Evolutionary conservation across 345 rosid genomes (phyloP).

Genomic region (Citrus reticulata): DNA sequence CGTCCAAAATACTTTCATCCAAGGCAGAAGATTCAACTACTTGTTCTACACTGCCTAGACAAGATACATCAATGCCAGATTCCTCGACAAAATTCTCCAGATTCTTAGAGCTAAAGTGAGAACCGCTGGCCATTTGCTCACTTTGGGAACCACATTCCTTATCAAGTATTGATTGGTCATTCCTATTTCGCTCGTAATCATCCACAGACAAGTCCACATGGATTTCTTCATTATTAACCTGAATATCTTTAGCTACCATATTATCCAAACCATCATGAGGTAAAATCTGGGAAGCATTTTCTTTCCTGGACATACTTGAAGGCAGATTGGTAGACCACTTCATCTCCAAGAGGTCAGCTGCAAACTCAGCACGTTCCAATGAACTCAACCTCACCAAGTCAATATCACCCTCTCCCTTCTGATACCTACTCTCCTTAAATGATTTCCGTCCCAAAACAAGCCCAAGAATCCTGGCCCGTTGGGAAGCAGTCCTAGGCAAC

Average conservation of each 20-base stretch:
- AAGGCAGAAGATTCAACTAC: constrained; percentile 22
- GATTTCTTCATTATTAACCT: constrained; percentile 14
- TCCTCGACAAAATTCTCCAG: constrained; percentile 23
- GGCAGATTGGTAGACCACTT: constrained; percentile 83
- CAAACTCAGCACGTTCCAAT: constrained; percentile 80
- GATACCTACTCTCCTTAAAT: constrained; percentile 28
- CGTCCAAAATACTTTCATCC: constrained; percentile 24
- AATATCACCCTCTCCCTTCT: constrained; percentile 29
- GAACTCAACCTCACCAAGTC: constrained; percentile 41
- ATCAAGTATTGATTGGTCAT: background rate
- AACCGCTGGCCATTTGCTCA: constrained; percentile 14
- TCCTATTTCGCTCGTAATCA: constrained; percentile 17
- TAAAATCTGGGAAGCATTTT: constrained; percentile 17
- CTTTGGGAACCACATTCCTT: constrained; percentile 20
- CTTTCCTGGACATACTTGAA: constrained; percentile 37
- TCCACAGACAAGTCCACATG: constrained; percentile 1
- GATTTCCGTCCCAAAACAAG: constrained; percentile 63
- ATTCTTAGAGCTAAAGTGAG: constrained; percentile 18
- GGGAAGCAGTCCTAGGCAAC: constrained; percentile 40
- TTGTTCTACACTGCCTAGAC: constrained; percentile 21
- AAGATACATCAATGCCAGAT: constrained; percentile 11
- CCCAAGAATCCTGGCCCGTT: constrained; percentile 56
- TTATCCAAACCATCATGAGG: constrained; percentile 13
- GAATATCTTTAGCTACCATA: constrained; percentile 13
- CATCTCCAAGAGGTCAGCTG: constrained; percentile 82